Conservation (phyloP, 257 asterid species). For the Solanum tarijense region DNA sequence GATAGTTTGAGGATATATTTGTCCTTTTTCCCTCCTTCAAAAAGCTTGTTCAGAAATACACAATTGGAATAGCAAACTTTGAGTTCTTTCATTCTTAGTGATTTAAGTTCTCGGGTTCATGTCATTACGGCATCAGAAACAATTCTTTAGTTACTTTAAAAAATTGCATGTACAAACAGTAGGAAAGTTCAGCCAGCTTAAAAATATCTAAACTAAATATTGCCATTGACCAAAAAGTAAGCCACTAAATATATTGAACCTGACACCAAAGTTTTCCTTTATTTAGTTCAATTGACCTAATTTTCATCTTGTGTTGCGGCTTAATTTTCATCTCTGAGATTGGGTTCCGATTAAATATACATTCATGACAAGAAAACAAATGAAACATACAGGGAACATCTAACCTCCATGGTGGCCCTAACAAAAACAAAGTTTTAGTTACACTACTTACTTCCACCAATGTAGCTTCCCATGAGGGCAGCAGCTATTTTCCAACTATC, state of each 20-base stretch:
- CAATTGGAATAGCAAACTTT: background rate
- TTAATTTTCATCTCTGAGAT: background rate
- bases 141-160: background rate
- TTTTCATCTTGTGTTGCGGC: background rate
- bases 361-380: background rate
- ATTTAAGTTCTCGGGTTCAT: background rate
- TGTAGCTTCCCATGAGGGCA: slow-evolving; percentile 89
- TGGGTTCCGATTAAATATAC: background rate
- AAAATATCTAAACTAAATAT: background rate
- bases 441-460: slow-evolving; percentile 66
- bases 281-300: background rate
- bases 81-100: background rate
- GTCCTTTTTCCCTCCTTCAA: background rate
- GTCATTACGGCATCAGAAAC: background rate
- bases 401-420: background rate
- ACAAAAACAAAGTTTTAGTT: background rate
- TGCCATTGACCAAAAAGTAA: background rate
- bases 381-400: background rate
- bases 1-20: too few species aligned
- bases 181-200: background rate
- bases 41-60: background rate
- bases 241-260: background rate
- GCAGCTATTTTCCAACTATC: slow-evolving; percentile 83
- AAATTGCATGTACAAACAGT: background rate
- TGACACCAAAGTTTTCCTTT: background rate